Evolutionary conservation across 2,329 filamentous ascomycete genomes (phyloP), one percentile per base, ranked within the genome.

Genomic region (Sporothrix globosa): DNA sequence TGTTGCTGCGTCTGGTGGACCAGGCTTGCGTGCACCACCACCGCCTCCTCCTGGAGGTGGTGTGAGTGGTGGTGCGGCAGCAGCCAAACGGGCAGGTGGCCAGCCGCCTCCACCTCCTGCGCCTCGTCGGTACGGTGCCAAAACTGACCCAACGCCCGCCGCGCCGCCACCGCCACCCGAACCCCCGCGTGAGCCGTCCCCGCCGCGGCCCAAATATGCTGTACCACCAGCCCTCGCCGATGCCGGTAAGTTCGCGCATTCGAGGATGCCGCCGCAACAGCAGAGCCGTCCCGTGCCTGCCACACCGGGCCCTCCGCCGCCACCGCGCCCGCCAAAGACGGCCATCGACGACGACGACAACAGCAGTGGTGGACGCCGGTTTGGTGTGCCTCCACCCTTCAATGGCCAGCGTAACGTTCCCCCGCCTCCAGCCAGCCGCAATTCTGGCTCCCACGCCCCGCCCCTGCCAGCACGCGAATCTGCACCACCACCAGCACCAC

Each of bases 191-290:
- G 90, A 92, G 72, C 87, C 90, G 17, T 89, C 90, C 17, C 92
- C 92, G 17, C 92, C 92, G 21, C 86, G 90, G 67, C 88, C 88
- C 10, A 86, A 85, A 75, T 98, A 97, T 82, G 87, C 89, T 74
- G 95, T 92, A 10, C 96, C 96, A 60, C 96, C 96, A 46, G 92
- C 95, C 2, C 81, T 98, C 72, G 88, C 92, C 69, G 94, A 97
- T 79, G 96, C 96, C 71, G 96, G 96, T 50, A 97, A 92, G 80
- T 96, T 88, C 77, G 93, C 91, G 3, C 85, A 90, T 81, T 80
- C 69, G 77, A 86, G 79, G 75, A 83, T 77, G 79, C 84, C 76
- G 78, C 81, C 72, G 78, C 86, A 79, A 75, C 83, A 76, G 79
- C 85, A 76, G 78, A 81, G 72, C 78, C 82, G 74, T 77, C 80